Evolutionary conservation across 2,329 filamentous ascomycete species (phyloP), one percentile per base, ranked within the genome.

Genomic region (Didymella segeticola): DNA sequence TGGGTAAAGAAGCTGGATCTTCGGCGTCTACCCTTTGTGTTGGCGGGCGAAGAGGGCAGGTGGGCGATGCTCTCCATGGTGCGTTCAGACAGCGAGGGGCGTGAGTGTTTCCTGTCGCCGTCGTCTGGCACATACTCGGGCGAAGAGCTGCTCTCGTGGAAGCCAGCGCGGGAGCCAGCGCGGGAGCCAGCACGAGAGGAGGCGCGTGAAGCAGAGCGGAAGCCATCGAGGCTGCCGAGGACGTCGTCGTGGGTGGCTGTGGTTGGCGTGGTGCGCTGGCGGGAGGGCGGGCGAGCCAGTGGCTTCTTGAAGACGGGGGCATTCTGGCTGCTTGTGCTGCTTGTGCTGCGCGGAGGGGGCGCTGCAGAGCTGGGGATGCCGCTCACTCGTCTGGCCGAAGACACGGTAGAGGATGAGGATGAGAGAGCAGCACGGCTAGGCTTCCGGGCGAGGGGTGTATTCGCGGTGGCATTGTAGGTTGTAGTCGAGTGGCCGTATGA

Each of bases 41-140:
- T 60, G 4, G 67, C 66, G 3, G 93, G 92, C 0, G 92, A 95
- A 0, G 90, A 86, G 0, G 92, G 90, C 25, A 96, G 79, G 39
- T 86, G 84, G 3, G 91, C 83, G 5, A 97, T 78, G 0, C 91
- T 96, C 71, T 96, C 91, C 34, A 96, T 87, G 0, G 93, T 96
- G 53, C 93, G 82, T 64, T 97, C 93, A 0, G 89, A 86, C 4
- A 97, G 79, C 0, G 90, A 93, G 12, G 78, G 78, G 11, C 79
- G 69, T 4, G 76, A 66, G 60, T 45, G 83, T 80, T 47, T 68
- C 49, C 61, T 53, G 10, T 53, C 58, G 10, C 58, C 55, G 5
- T 53, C 46, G 11, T 66, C 64, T 14, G 57, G 50, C 7, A 68
- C 63, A 17, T 63, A 59, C 8, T 72, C 69, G 25, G 52, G 46